A percentile compares a stretch with the other conserved stretches of the same genome.
Conservation (phyloP, 2,329 filamentous ascomycete species). For the Sclerotinia sclerotiorum region DNA sequence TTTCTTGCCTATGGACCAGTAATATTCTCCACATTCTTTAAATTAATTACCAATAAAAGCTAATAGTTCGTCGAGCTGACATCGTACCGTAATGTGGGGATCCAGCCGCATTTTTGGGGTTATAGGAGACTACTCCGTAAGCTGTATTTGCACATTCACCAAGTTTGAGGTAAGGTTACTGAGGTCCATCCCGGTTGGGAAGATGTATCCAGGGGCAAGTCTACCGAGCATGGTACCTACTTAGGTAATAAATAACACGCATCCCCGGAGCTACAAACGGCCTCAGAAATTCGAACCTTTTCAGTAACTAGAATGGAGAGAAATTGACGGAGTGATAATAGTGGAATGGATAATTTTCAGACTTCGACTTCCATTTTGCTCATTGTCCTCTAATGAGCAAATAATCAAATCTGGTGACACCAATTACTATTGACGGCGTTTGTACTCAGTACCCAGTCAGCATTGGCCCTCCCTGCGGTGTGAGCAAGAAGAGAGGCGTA, state of each 20-base stretch:
- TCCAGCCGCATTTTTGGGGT: not conserved
- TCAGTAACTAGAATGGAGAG: not conserved
- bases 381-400: not conserved
- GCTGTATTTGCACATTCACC: too few species aligned
- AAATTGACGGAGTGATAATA: not conserved
- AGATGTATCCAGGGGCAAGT: not conserved
- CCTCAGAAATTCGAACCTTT: not conserved
- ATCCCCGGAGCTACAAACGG: not conserved
- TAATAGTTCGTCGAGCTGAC: not conserved
- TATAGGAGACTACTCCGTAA: not conserved
- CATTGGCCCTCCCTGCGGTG: slow-evolving; percentile 15
- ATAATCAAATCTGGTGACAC: slow-evolving; percentile 10
- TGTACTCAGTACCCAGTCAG: slow-evolving; percentile 3
- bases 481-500: not conserved
- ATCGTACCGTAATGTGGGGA: not conserved
- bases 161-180: not conserved
- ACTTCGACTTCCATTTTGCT: not conserved
- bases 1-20: not conserved
- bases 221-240: not conserved
- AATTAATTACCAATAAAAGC: not conserved
- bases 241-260: not conserved
- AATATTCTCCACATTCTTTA: not conserved
- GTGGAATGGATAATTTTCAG: not conserved
- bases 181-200: not conserved
- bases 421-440: not conserved